These are phyloP conservation scores for Sanghuangporus weigelae DNA, from an alignment of 1,284 basidiomycete genomes.

Conservation along the genomic window DNA sequence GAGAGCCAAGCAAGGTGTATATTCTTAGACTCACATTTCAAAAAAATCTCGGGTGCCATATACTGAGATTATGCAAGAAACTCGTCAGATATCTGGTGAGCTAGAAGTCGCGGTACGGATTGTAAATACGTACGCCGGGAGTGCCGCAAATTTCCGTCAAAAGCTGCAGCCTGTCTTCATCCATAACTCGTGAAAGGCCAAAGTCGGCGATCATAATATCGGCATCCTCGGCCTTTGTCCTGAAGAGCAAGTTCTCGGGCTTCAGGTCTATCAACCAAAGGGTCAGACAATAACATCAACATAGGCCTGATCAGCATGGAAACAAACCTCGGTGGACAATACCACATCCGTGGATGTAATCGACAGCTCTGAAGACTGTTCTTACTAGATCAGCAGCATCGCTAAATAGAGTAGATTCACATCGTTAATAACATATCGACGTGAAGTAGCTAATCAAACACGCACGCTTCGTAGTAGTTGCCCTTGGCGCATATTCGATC, in stretches of 20 bases:
- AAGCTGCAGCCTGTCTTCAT: constrained; percentile 83
- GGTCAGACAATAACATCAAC: not conserved
- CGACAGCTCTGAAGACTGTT: constrained; percentile 83
- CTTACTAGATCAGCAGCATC: constrained; percentile 90
- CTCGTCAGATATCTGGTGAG: constrained; percentile 13
- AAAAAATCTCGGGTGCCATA: constrained; percentile 99
- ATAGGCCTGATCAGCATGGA: constrained; percentile 19
- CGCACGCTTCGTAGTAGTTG: constrained; percentile 85
- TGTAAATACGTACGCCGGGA: constrained; percentile 51
- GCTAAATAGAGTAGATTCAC: constrained; percentile 32
- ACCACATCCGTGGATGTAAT: constrained; percentile 88
- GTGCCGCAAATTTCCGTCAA: constrained; percentile 96
- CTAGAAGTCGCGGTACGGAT: not conserved
- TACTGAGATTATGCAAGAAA: constrained; percentile 45
- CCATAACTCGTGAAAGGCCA: constrained; percentile 85
- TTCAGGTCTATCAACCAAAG: constrained; percentile 67
- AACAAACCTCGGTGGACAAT: constrained; percentile 89
- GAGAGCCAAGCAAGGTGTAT: constrained; percentile 14
- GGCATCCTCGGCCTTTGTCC: constrained; percentile 83
- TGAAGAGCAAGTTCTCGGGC: constrained; percentile 96
- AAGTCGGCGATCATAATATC: constrained; percentile 99
- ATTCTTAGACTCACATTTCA: constrained; percentile 59
- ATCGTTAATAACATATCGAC: not conserved
- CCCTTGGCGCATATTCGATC: constrained; percentile 98
- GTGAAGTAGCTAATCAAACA: not conserved